phyloP scores from a whole-genome alignment of 129 eudicot species.

The sunflower (Helianthus annuus) region DNA sequence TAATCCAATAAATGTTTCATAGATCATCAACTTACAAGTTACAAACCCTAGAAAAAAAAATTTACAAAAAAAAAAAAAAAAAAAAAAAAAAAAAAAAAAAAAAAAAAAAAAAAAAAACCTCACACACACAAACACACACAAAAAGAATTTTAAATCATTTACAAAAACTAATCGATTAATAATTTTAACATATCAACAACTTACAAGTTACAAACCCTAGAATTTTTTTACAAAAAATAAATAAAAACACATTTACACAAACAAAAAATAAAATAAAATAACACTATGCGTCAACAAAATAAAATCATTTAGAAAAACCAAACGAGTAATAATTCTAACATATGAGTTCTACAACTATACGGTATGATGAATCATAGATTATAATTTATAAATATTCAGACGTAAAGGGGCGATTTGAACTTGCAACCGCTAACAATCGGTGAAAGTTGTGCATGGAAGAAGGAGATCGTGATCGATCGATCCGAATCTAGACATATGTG shows the following conservation, averaged over 20 bases:
- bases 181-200: background rate
- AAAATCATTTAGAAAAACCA: constrained; percentile 3
- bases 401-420: constrained; percentile 2
- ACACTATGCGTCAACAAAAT: background rate
- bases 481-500: constrained; percentile 1
- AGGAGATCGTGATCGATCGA: background rate
- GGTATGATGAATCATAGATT: background rate
- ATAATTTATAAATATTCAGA: background rate
- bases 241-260: too few species aligned
- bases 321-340: background rate
- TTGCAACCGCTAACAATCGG: constrained; percentile 1
- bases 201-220: constrained; percentile 33
- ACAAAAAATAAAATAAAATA: background rate
- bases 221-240: background rate
- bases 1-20: background rate
- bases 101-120: too few species aligned
- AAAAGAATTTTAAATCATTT: too few species aligned
- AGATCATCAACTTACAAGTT: too few species aligned
- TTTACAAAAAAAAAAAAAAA: too few species aligned
- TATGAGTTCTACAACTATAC: background rate
- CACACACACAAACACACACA: too few species aligned
- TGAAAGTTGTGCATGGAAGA: constrained; percentile 19
- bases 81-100: too few species aligned
- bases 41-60: too few species aligned
- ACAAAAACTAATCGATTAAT: too few species aligned